Percentiles rank a stretch among this genome's conserved stretches.
These are phyloP conservation scores for Tolypocladium album DNA, from an alignment of 2,329 filamentous ascomycete genomes.

Conservation along the genomic window DNA sequence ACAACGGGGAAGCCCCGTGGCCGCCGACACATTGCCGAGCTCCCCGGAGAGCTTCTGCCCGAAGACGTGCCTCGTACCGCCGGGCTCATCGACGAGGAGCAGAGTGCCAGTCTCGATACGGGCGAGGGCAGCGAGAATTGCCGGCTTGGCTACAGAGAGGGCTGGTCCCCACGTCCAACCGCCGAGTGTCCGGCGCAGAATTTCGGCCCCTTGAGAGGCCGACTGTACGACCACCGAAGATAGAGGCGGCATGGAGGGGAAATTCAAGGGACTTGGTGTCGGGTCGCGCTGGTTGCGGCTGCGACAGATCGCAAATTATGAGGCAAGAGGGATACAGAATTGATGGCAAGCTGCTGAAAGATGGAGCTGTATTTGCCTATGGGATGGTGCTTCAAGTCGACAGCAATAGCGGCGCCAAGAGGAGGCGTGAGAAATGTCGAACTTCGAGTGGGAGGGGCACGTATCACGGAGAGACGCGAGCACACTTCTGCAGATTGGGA, in stretches of 20 bases:
- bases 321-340: too few species aligned
- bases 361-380: neutral
- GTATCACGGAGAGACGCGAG: neutral
- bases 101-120: constrained; percentile 37
- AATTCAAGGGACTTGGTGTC: constrained; percentile 4
- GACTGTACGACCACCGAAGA: constrained; percentile 26
- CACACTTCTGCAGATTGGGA: neutral
- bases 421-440: neutral
- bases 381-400: neutral
- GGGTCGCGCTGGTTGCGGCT: neutral
- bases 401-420: neutral
- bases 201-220: constrained; percentile 26
- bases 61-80: constrained; percentile 28
- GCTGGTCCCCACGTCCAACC: constrained; percentile 36
- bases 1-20: constrained; percentile 20
- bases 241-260: constrained; percentile 18
- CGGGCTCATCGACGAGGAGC: constrained; percentile 34
- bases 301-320: neutral
- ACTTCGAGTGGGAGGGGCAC: neutral
- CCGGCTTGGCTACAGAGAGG: constrained; percentile 32
- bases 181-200: constrained; percentile 30
- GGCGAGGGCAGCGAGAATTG: constrained; percentile 32
- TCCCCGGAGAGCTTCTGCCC: constrained; percentile 32
- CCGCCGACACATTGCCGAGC: constrained; percentile 23
- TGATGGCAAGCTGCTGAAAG: neutral